Percentiles rank a stretch among this genome's conserved stretches.
Evolutionary conservation across 2,329 filamentous ascomycete species (phyloP).

Genomic region (Colletotrichum sansevieriae): DNA sequence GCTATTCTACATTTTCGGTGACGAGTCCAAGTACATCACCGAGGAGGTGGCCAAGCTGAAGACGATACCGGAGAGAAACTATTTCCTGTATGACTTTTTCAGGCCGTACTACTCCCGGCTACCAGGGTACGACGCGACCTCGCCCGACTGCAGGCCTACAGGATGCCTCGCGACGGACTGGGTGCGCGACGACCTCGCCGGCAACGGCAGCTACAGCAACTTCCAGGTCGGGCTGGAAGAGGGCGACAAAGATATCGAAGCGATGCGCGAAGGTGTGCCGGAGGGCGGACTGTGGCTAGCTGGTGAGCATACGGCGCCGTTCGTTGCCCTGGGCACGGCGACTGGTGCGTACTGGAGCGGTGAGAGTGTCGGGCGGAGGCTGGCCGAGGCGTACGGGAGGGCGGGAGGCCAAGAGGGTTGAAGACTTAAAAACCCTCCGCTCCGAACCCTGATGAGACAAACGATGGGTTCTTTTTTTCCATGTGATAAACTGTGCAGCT

Average conservation of each 20-base stretch:
- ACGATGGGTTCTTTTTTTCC: background rate
- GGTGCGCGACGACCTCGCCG: slow-evolving; percentile 83
- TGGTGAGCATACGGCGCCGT: slow-evolving; percentile 91
- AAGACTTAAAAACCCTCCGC: slow-evolving; percentile 10
- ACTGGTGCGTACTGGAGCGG: slow-evolving; percentile 95
- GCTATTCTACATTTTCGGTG: slow-evolving; percentile 84
- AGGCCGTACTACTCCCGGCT: slow-evolving; percentile 82
- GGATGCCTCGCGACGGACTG: slow-evolving; percentile 80
- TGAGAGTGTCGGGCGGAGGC: slow-evolving; percentile 78
- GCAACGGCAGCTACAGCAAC: slow-evolving; percentile 86
- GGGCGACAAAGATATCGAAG: slow-evolving; percentile 79
- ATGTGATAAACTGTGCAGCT: background rate
- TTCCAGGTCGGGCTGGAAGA: slow-evolving; percentile 81
- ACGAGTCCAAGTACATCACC: slow-evolving; percentile 69
- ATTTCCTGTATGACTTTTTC: slow-evolving; percentile 75
- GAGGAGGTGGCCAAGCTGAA: slow-evolving; percentile 56
- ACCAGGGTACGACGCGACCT: slow-evolving; percentile 71
- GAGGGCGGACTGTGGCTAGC: slow-evolving; percentile 84
- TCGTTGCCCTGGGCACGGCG: slow-evolving; percentile 87
- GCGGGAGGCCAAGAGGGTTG: slow-evolving; percentile 15
- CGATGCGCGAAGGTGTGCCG: slow-evolving; percentile 72
- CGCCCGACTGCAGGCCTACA: slow-evolving; percentile 71
- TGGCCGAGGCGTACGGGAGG: slow-evolving; percentile 66
- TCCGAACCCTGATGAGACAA: background rate
- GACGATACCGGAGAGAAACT: slow-evolving; percentile 61